phyloP scores from a whole-genome alignment of 176 grass and related monocot species.

The Ensete ventricosum region DNA sequence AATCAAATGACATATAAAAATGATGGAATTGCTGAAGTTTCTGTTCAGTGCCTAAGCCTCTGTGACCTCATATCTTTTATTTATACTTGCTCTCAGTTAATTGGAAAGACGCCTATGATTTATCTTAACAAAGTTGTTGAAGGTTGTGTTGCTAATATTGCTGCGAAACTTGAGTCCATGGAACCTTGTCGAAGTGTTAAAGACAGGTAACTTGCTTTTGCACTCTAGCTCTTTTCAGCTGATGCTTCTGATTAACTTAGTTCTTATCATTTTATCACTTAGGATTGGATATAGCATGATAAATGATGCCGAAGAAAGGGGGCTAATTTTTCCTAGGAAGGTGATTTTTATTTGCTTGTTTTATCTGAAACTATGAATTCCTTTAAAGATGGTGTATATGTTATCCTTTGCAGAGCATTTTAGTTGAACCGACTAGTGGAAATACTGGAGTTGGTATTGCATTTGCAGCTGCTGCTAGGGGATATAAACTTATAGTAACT shows the following conservation, averaged over 20 bases:
- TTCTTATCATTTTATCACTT: conserved; percentile 17
- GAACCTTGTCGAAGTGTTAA: conserved; percentile 85
- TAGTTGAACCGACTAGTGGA: conserved; percentile 89
- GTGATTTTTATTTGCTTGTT: conserved; percentile 19
- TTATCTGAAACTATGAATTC: background rate
- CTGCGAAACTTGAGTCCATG: conserved; percentile 95
- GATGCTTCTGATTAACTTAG: background rate
- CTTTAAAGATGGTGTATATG: background rate
- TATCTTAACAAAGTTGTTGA: conserved; percentile 83
- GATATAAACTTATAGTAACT: conserved; percentile 81
- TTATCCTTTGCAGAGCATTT: conserved; percentile 50
- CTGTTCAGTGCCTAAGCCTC: background rate
- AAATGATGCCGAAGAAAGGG: conserved; percentile 77
- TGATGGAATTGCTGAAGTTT: background rate
- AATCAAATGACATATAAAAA: background rate
- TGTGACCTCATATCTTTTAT: background rate
- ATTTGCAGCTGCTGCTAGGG: conserved; percentile 77
- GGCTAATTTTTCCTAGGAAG: conserved; percentile 65
- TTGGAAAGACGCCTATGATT: conserved; percentile 92
- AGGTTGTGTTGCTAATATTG: conserved; percentile 72
- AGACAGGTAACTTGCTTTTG: conserved; percentile 47
- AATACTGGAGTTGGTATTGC: conserved; percentile 72
- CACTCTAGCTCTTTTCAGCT: background rate
- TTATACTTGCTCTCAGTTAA: conserved; percentile 43
- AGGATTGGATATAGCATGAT: conserved; percentile 95